Evolutionary conservation across 2,329 filamentous ascomycete genomes (phyloP).

Genomic region (Atkinsonella texensis): DNA sequence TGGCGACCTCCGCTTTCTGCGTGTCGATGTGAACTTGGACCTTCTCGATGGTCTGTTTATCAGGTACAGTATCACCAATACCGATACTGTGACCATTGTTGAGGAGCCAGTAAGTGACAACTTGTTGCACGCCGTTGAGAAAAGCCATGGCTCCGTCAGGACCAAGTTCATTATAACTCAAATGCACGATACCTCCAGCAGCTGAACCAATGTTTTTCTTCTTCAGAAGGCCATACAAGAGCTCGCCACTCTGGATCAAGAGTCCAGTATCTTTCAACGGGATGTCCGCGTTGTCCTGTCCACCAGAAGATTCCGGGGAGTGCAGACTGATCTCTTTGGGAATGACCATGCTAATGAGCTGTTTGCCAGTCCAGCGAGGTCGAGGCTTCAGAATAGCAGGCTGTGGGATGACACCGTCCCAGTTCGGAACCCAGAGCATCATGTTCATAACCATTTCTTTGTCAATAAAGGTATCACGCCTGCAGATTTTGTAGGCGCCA

Average conservation of each 20-base stretch:
- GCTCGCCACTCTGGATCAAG: slow-evolving; percentile 72
- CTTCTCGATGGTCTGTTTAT: slow-evolving; percentile 69
- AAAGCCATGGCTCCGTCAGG: slow-evolving; percentile 79
- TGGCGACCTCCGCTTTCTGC: slow-evolving; percentile 70
- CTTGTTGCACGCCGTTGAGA: slow-evolving; percentile 88
- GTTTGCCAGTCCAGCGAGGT: slow-evolving; percentile 95
- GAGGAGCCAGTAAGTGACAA: slow-evolving; percentile 94
- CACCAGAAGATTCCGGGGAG: slow-evolving; percentile 37
- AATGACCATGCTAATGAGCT: slow-evolving; percentile 88
- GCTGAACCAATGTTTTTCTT: slow-evolving; percentile 93
- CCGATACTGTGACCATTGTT: slow-evolving; percentile 97
- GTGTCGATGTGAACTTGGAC: slow-evolving; percentile 72
- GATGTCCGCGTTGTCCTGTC: slow-evolving; percentile 37
- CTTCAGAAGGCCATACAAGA: slow-evolving; percentile 80
- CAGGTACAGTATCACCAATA: slow-evolving; percentile 95
- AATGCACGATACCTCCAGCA: slow-evolving; percentile 83
- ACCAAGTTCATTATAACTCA: slow-evolving; percentile 92
- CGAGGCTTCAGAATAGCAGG: slow-evolving; percentile 90
- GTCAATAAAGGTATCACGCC: slow-evolving; percentile 79
- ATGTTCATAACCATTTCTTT: slow-evolving; percentile 94
- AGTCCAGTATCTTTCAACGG: slow-evolving; percentile 67
- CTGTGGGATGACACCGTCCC: slow-evolving; percentile 88
- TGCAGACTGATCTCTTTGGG: slow-evolving; percentile 75
- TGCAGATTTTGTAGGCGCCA: slow-evolving; percentile 92
- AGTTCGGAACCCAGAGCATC: slow-evolving; percentile 93